A percentile compares a stretch with the other conserved stretches of the same genome.
Conservation (phyloP, 371 early-diverging fungal species). For the Mortierella sp. region DNA sequence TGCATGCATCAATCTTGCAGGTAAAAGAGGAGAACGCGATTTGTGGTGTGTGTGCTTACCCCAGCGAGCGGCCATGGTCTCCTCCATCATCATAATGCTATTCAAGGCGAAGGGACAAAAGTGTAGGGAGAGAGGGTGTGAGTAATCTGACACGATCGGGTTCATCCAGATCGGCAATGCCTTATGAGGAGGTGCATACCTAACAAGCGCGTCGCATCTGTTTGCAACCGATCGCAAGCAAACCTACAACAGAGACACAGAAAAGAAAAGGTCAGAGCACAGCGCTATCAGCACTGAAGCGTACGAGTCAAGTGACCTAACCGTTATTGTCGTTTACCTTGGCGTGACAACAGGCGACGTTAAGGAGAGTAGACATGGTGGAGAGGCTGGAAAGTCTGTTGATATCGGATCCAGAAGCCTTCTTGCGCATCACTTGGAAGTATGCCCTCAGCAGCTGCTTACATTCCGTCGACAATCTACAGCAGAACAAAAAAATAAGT, state of each 20-base stretch:
- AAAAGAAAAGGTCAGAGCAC: neutral
- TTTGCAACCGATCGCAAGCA: constrained; percentile 31
- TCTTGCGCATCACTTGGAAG: constrained; percentile 42
- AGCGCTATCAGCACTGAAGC: neutral
- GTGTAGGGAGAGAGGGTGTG: neutral
- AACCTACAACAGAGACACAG: constrained; percentile 9
- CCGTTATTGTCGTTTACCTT: constrained; percentile 21
- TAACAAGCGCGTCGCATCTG: constrained; percentile 42
- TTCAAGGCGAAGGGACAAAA: neutral
- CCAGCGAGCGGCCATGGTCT: constrained; percentile 48
- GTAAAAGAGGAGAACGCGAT: neutral
- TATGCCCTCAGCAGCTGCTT: constrained; percentile 28
- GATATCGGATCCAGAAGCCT: constrained; percentile 17
- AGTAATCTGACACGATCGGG: neutral
- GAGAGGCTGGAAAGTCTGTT: constrained; percentile 29
- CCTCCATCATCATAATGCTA: constrained; percentile 55
- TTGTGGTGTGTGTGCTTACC: constrained; percentile 12
- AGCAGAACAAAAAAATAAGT: neutral
- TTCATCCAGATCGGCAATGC: neutral
- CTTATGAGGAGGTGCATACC: constrained; percentile 15
- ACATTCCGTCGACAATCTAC: constrained; percentile 33
- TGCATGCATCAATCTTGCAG: too few species aligned
- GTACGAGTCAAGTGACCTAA: too few species aligned
- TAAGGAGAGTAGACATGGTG: constrained; percentile 39
- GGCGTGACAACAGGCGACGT: constrained; percentile 41